These are phyloP conservation scores for Phlebiopsis gigantea DNA, from an alignment of 768 basidiomycete genomes.

Conservation along the genomic window DNA sequence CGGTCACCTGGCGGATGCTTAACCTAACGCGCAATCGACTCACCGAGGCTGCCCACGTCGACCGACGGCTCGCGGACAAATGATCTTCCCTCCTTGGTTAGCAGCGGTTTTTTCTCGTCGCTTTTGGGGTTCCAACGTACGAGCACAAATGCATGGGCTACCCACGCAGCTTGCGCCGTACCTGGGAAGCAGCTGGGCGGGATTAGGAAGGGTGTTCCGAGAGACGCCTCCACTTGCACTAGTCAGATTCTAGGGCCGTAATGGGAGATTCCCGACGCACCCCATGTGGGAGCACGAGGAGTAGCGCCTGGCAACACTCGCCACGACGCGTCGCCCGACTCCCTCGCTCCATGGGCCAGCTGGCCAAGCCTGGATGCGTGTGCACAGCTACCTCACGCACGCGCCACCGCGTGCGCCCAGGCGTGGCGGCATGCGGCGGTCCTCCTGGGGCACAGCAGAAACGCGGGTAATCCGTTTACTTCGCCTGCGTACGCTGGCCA, in stretches of 20 bases:
- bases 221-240: conserved; percentile 5
- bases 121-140: background rate
- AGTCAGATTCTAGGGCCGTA: conserved; percentile 3
- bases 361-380: background rate
- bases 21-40: too few species aligned
- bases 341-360: background rate
- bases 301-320: background rate
- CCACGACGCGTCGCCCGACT: background rate
- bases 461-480: background rate
- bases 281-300: conserved; percentile 1
- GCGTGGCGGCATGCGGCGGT: background rate
- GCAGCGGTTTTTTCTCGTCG: background rate
- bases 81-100: background rate
- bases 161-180: conserved; percentile 3
- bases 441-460: background rate
- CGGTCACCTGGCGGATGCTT: too few species aligned
- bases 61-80: background rate
- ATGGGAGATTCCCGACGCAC: conserved; percentile 9
- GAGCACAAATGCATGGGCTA: background rate
- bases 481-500: too few species aligned
- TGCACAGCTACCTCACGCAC: background rate
- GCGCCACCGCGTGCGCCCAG: background rate
- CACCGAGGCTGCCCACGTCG: too few species aligned
- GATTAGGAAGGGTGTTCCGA: conserved; percentile 5
- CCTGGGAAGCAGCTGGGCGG: conserved; percentile 3